Evolutionary conservation across 352 stramenopile genomes (phyloP), one percentile per base, ranked within the genome.

Genomic region (Phytophthora pseudosyringae): DNA sequence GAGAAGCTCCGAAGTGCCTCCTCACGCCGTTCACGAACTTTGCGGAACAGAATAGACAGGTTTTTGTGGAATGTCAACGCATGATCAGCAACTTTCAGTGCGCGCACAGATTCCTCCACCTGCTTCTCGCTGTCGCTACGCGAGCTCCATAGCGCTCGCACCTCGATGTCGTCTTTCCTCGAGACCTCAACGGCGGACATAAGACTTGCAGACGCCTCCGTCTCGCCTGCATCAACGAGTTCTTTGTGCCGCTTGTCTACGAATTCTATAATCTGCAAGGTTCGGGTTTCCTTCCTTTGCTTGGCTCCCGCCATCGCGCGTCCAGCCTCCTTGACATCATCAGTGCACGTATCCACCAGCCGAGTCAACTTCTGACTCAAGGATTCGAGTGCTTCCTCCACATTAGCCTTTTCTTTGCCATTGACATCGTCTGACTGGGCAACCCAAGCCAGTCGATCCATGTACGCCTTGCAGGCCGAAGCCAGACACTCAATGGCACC

Each of bases 401-500:
- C 64, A 0, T 65, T 43, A 5, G 33, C 36, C 1, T 68, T 65
- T 13, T 76, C 52, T 38, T 65, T 54, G 33, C 45, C 35, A 4
- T 60, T 73, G 7, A 41, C 35, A 9, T 64, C 33, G 3, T 55
- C 43, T 0, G 63, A 67, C 5, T 64, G 8, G 28, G 43, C 21
- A 16, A 84, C 75, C 56, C 78, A 81, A 28, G 64, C 45, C 7
- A 91, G 48, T 1, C 64, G 63, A 40, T 69, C 63, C 46, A 90
- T 69, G 26, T 80, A 83, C 4, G 64, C 53, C 9, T 63, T 60
- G 18, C 80, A 87, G 6, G 73, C 73, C 11, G 55, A 50, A 25
- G 75, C 82, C 16, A 91, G 47, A 33, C 63, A 61, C 31, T 72
- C 59, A 41, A 92, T 88, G 3, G 74, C 65, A 10, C 67, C 68